Conservation (phyloP, 306 rosid genomes). For the Gynostemma pentaphyllum region DNA sequence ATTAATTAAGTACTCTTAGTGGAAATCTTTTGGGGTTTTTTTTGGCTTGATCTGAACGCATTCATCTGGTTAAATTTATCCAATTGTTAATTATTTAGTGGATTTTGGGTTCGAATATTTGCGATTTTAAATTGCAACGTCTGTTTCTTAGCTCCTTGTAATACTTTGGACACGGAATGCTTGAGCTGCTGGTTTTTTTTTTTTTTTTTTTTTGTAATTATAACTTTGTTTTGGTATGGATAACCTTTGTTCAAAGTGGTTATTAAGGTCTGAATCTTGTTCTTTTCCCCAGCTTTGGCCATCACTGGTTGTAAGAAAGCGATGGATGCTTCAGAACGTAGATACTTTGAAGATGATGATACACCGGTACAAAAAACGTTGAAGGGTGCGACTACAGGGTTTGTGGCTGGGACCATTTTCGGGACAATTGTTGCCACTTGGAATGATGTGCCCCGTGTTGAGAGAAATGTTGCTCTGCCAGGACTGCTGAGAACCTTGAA, state of each 20-base stretch:
- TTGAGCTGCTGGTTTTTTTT: neutral
- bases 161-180: neutral
- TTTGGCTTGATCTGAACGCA: neutral
- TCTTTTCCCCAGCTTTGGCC: conserved; percentile 7
- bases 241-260: neutral
- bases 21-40: neutral
- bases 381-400: conserved; percentile 84
- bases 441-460: conserved; percentile 95
- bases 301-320: conserved; percentile 14
- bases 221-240: too few species aligned
- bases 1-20: neutral
- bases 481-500: conserved; percentile 81
- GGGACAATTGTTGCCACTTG: conserved; percentile 88
- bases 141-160: neutral
- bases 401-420: conserved; percentile 68
- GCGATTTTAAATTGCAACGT: neutral
- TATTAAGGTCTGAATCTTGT: neutral
- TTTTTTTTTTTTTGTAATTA: neutral
- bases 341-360: conserved; percentile 93
- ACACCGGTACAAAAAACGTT: conserved; percentile 49
- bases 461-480: conserved; percentile 87
- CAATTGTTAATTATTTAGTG: neutral
- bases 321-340: conserved; percentile 67
- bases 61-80: neutral
- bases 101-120: neutral